Evolutionary conservation across 2,329 filamentous ascomycete species (phyloP).

Genomic region (Phaeosphaeriaceae sp.): DNA sequence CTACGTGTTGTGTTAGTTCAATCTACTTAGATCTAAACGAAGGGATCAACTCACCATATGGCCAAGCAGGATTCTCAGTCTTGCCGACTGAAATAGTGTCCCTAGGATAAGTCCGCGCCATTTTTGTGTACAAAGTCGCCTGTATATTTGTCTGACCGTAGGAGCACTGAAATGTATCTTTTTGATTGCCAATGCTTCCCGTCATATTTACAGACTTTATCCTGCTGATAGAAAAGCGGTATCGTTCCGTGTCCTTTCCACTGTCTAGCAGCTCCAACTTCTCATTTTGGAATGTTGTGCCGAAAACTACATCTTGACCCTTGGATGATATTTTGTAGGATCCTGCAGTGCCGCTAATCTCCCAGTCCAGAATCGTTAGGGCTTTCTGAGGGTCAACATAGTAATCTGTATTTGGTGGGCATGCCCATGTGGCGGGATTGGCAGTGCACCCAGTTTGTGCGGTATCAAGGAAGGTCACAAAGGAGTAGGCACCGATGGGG

Average conservation of each 20-base stretch:
- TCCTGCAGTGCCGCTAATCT: conserved; percentile 54
- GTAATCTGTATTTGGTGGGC: conserved; percentile 64
- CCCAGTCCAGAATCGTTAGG: conserved; percentile 66
- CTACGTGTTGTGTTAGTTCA: conserved; percentile 23
- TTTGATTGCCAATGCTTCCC: conserved; percentile 51
- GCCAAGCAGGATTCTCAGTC: conserved; percentile 40
- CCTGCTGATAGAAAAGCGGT: conserved; percentile 63
- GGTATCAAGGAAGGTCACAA: conserved; percentile 64
- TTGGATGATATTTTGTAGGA: conserved; percentile 63
- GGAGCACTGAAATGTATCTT: conserved; percentile 61
- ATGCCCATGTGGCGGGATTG: conserved; percentile 65
- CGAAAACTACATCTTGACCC: conserved; percentile 58
- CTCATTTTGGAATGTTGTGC: conserved; percentile 61
- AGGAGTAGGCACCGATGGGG: conserved; percentile 67
- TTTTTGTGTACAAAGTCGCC: conserved; percentile 67
- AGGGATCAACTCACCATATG: conserved; percentile 36
- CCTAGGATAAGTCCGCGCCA: conserved; percentile 49
- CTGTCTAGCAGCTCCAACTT: conserved; percentile 58
- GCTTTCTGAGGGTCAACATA: conserved; percentile 48
- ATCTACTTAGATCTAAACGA: conserved; percentile 10
- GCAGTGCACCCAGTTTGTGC: conserved; percentile 64
- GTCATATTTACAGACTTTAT: conserved; percentile 61
- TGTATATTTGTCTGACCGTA: conserved; percentile 64
- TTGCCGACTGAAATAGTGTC: conserved; percentile 33
- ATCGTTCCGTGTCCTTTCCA: conserved; percentile 59